Evolutionary conservation across 202 grass and related monocot species (phyloP), one percentile per base, ranked within the genome.

Genomic region (Dendrocalamus latiflorus): DNA sequence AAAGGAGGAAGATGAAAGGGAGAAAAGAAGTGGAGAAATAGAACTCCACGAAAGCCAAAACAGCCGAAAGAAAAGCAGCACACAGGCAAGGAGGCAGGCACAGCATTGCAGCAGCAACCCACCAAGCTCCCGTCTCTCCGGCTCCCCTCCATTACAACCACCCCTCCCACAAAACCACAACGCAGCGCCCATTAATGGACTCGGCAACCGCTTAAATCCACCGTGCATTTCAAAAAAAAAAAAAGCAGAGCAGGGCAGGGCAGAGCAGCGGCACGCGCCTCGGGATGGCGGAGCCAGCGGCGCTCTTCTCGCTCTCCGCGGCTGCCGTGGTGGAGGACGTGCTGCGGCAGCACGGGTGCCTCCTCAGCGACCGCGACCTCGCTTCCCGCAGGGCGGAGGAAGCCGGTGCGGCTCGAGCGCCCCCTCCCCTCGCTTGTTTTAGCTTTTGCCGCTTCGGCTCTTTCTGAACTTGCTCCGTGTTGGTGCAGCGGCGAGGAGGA

Each of bases 251-350:
- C 69, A 33, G 42, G 24, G 28, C 43, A 11, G 54, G 21, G 49
- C 42, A n/a, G n/a, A n/a, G n/a, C n/a, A 54, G 62, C 44, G 38
- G 33, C 18, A 28, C 56, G 75, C 84, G 37, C 62, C 65, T 65
- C 24, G 70, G 80, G 80, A 88, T 83, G 93, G 88, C 93, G 83
- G 90, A 90, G 71, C 72, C 91, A 36, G 87, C 83, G 47, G 69
- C 82, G 68, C 60, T 87, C 47, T 71, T 98, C 53, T 87, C 91
- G 34, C 72, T 95, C 51, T 98, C 93, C 34, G 85, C 90, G 77
- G 91, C 93, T n/a, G 86, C 91, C 48, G 80, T 98, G 39, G 87
- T 98, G 37, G 96, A 98, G 81, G 96, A 98, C 74, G 93, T 98
- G 49, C 87, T 99, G 58, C 87, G 91, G 82, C 85, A 91, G 87